Percentiles rank a stretch among this genome's conserved stretches.
phyloP scores from a whole-genome alignment of 192 early-diverging fungal species.

The Podila epicladia region DNA sequence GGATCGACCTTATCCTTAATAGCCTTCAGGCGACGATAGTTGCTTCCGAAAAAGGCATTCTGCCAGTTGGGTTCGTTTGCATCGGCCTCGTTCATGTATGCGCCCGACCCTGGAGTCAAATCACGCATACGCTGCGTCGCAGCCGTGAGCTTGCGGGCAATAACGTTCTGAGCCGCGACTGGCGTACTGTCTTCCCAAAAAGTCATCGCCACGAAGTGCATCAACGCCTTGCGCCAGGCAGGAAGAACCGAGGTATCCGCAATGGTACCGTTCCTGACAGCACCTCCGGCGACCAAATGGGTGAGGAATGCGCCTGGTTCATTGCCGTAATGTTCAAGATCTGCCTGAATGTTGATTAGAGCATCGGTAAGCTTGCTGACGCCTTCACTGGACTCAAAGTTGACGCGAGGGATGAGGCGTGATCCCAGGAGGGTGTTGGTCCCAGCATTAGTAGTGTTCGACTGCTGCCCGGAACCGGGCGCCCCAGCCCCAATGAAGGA shows the following conservation, averaged over 20 bases:
- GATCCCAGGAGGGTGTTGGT: constrained; percentile 36
- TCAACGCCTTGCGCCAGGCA: constrained; percentile 49
- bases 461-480: not conserved
- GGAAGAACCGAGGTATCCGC: constrained; percentile 28
- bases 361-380: constrained; percentile 6
- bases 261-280: constrained; percentile 18
- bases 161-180: not conserved
- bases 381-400: constrained; percentile 21
- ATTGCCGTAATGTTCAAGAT: constrained; percentile 7
- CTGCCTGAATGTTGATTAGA: constrained; percentile 18
- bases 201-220: constrained; percentile 11
- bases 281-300: constrained; percentile 35
- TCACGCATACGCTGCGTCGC: constrained; percentile 12
- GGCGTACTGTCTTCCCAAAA: constrained; percentile 10
- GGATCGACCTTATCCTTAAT: constrained; percentile 61
- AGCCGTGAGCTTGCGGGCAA: constrained; percentile 7
- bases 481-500: not conserved
- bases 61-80: constrained; percentile 54
- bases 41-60: constrained; percentile 54
- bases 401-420: constrained; percentile 43
- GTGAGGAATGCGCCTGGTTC: constrained; percentile 3
- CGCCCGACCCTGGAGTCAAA: constrained; percentile 51
- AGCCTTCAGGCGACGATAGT: constrained; percentile 52
- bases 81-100: constrained; percentile 63
- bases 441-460: constrained; percentile 12